Conservation (phyloP, 805 yeast genomes). For the Ogataea zsoltii region DNA sequence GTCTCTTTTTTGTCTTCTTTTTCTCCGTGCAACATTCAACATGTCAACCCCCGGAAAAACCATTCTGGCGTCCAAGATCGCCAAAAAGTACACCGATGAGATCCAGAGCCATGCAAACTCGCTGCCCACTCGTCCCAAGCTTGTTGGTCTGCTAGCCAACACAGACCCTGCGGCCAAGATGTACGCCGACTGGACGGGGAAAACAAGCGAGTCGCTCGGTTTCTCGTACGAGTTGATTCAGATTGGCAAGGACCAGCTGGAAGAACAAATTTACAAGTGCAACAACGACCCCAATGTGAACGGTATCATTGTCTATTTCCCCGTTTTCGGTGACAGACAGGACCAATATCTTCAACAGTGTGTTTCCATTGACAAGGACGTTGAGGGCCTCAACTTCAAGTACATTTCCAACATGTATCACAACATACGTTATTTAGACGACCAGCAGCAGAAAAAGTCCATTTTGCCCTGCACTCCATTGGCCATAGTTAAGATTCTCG, state of each 20-base stretch:
- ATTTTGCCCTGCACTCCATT: constrained; percentile 96
- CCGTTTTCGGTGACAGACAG: constrained; percentile 93
- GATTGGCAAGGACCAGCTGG: constrained; percentile 77
- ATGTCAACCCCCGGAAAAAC: constrained; percentile 62
- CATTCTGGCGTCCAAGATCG: constrained; percentile 82
- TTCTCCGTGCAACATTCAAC: constrained; percentile 3
- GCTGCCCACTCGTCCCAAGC: constrained; percentile 59
- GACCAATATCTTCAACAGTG: constrained; percentile 96
- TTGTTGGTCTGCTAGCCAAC: constrained; percentile 92
- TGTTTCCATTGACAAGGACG: constrained; percentile 88
- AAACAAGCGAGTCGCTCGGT: constrained; percentile 84
- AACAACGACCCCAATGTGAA: constrained; percentile 73
- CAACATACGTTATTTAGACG: constrained; percentile 81
- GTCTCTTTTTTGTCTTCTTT: not conserved
- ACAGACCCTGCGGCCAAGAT: constrained; percentile 91
- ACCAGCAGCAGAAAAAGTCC: constrained; percentile 64
- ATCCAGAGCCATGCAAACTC: constrained; percentile 55
- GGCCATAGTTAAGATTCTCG: constrained; percentile 91
- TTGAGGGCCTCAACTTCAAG: constrained; percentile 89
- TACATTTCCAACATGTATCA: constrained; percentile 95
- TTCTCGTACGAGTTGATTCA: constrained; percentile 77
- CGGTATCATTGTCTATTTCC: constrained; percentile 97
- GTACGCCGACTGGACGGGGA: constrained; percentile 96
- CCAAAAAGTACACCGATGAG: constrained; percentile 79
- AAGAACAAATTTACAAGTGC: constrained; percentile 79